These are phyloP conservation scores for Geotrichum ghanense DNA, from an alignment of 805 yeast species.

Conservation along the genomic window DNA sequence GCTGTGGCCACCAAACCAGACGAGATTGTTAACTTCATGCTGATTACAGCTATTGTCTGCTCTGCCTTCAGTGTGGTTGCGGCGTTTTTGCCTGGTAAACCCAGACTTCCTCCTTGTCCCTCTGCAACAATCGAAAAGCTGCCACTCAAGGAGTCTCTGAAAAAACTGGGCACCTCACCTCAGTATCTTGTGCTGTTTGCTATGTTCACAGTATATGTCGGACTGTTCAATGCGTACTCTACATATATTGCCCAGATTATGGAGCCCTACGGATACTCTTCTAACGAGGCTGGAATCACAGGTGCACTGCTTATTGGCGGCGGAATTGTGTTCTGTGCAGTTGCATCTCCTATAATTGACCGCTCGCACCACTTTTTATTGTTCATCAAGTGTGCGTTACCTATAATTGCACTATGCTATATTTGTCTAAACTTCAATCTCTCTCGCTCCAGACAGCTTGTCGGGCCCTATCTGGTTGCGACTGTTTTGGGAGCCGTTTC, in stretches of 20 bases:
- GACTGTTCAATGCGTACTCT: conserved; percentile 24
- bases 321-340: conserved; percentile 22
- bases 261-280: conserved; percentile 24
- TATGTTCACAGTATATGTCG: conserved; percentile 23
- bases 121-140: conserved; percentile 21
- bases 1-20: conserved; percentile 15
- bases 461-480: conserved; percentile 23
- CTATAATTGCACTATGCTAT: conserved; percentile 21
- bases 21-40: conserved; percentile 16
- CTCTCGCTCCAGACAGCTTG: conserved; percentile 16
- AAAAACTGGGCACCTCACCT: conserved; percentile 9
- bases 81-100: conserved; percentile 16
- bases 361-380: conserved; percentile 16
- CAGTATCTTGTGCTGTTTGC: conserved; percentile 12
- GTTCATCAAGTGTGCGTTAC: conserved; percentile 18
- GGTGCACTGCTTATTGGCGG: conserved; percentile 23
- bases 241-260: conserved; percentile 22
- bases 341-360: conserved; percentile 23
- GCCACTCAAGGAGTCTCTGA: conserved; percentile 14
- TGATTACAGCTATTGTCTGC: conserved; percentile 17
- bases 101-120: conserved; percentile 24
- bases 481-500: conserved; percentile 23
- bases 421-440: conserved; percentile 23
- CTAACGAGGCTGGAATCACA: conserved; percentile 24
- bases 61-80: conserved; percentile 14